Percentiles rank a stretch among this genome's conserved stretches.
Conservation (phyloP, 352 stramenopile genomes). For the Phytophthora vignae region DNA sequence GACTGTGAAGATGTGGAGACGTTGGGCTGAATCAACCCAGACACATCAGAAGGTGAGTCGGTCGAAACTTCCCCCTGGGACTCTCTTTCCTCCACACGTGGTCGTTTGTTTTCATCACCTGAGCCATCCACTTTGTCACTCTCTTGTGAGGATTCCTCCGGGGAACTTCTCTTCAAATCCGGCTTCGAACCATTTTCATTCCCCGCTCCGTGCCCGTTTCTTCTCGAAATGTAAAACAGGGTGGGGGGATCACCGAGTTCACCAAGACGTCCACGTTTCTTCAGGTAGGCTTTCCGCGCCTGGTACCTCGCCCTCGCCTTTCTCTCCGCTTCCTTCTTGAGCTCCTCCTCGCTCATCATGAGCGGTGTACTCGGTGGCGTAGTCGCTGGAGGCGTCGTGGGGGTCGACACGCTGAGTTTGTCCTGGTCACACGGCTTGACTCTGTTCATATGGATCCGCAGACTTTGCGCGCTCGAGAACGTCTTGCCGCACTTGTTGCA, state of each 20-base stretch:
- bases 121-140: constrained; percentile 7
- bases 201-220: neutral
- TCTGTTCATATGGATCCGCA: constrained; percentile 41
- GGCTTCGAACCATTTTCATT: neutral
- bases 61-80: constrained; percentile 4
- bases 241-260: constrained; percentile 26
- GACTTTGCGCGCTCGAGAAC: constrained; percentile 41
- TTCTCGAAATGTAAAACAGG: neutral
- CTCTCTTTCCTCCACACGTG: constrained; percentile 15
- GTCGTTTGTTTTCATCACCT: constrained; percentile 22
- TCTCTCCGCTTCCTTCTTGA: constrained; percentile 26
- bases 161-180: constrained; percentile 19
- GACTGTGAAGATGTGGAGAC: neutral
- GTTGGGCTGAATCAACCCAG: neutral
- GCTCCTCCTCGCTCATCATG: constrained; percentile 21
- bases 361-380: constrained; percentile 2
- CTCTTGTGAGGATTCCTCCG: neutral
- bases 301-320: constrained; percentile 38
- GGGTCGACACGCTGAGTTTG: neutral
- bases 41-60: constrained; percentile 22
- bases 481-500: constrained; percentile 39
- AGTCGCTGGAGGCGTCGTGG: constrained; percentile 11
- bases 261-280: constrained; percentile 34
- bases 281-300: constrained; percentile 39
- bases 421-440: constrained; percentile 38